Evolutionary conservation across 495 filamentous ascomycete genomes (phyloP).

Genomic region (Annulohypoxylon stygium): DNA sequence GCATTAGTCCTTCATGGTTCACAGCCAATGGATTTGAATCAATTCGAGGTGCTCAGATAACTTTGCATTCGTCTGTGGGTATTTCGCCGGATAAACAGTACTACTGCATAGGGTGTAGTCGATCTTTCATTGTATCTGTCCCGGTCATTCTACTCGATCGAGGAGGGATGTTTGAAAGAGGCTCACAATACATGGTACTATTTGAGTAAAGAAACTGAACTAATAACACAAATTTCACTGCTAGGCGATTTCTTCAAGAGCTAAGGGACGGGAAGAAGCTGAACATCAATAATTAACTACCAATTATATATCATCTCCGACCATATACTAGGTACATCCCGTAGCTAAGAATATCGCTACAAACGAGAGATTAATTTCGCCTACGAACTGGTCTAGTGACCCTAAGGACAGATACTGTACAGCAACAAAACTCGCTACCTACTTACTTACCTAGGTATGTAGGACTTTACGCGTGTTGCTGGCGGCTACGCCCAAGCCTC

Average conservation of each 20-base stretch:
- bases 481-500: constrained; percentile 42
- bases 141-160: constrained; percentile 31
- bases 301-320: constrained; percentile 35
- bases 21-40: constrained; percentile 29
- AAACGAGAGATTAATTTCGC: constrained; percentile 36
- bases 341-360: constrained; percentile 34
- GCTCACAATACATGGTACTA: not conserved
- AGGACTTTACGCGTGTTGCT: constrained; percentile 18
- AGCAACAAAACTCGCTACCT: constrained; percentile 12
- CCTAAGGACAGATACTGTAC: constrained; percentile 8
- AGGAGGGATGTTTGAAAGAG: constrained; percentile 19
- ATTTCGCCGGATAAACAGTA: constrained; percentile 46
- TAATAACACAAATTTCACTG: not conserved
- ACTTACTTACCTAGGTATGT: not conserved
- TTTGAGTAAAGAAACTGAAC: constrained; percentile 14
- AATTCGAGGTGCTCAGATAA: constrained; percentile 45
- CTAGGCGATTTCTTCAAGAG: not conserved
- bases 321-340: constrained; percentile 1
- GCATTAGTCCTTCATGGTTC: constrained; percentile 37
- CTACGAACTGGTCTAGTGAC: constrained; percentile 9
- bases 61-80: constrained; percentile 47
- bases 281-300: constrained; percentile 32
- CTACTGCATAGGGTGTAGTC: constrained; percentile 9
- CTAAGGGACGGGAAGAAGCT: constrained; percentile 30
- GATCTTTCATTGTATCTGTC: constrained; percentile 30